Conservation (phyloP, 2,329 filamentous ascomycete species). For the Nakataea oryzae region DNA sequence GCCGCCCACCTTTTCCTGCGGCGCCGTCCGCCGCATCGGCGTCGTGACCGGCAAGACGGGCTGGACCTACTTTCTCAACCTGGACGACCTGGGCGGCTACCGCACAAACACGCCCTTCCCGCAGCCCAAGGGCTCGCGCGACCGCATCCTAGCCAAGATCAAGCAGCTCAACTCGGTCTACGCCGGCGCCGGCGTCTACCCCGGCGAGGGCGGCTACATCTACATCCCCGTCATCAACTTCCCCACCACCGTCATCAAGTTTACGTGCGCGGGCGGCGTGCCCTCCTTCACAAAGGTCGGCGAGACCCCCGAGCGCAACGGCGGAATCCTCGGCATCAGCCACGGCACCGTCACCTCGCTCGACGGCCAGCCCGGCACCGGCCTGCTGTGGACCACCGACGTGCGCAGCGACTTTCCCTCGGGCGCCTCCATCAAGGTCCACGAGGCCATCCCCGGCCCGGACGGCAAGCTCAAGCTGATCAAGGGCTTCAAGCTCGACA, state of each 20-base stretch:
- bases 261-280: conserved; percentile 38
- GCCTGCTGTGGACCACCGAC: conserved; percentile 45
- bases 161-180: conserved; percentile 38
- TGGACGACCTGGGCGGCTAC: conserved; percentile 38
- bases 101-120: conserved; percentile 27
- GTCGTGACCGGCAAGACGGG: conserved; percentile 37
- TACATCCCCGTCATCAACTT: conserved; percentile 42
- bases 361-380: conserved; percentile 40
- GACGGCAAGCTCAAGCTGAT: conserved; percentile 34
- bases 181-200: conserved; percentile 34
- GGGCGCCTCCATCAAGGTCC: conserved; percentile 59
- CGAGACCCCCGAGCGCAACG: conserved; percentile 35
- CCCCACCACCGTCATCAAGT: conserved; percentile 46
- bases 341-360: conserved; percentile 47
- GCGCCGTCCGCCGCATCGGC: conserved; percentile 31
- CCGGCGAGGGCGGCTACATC: conserved; percentile 34
- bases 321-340: conserved; percentile 42
- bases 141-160: conserved; percentile 30
- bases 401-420: conserved; percentile 24
- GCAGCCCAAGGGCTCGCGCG: conserved; percentile 13
- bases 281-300: conserved; percentile 43
- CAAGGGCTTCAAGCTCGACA: conserved; percentile 38
- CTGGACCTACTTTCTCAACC: conserved; percentile 37
- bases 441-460: conserved; percentile 60
- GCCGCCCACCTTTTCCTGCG: conserved; percentile 30